phyloP scores from a whole-genome alignment of 345 rosid genomes.

The Boechera retrofracta region DNA sequence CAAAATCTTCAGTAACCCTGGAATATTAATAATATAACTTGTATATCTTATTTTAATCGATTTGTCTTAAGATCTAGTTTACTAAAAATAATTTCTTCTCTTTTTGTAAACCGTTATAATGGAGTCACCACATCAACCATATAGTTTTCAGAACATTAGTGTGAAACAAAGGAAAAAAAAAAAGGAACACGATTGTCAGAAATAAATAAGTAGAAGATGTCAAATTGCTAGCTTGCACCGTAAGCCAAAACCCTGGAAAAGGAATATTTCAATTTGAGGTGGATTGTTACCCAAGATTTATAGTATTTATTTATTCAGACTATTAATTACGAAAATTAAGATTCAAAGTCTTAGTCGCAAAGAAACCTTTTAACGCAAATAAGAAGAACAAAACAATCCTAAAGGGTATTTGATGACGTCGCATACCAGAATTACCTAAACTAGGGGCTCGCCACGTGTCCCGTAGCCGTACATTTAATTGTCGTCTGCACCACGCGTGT shows the following conservation, averaged over 20 bases:
- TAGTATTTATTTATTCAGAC: background rate
- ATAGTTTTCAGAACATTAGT: background rate
- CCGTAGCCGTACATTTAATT: background rate
- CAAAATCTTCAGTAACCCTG: background rate
- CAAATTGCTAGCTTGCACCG: conserved; percentile 31
- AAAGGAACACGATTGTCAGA: background rate
- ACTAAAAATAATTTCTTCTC: background rate
- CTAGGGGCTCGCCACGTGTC: conserved; percentile 28
- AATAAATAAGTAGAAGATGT: conserved; percentile 5
- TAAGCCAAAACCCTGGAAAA: conserved; percentile 30
- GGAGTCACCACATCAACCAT: background rate
- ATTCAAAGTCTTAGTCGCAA: conserved; percentile 35
- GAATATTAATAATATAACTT: background rate
- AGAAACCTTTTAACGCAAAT: conserved; percentile 1
- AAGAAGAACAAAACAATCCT: background rate
- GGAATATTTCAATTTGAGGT: conserved; percentile 1
- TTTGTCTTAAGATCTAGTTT: background rate
- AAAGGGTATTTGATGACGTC: background rate
- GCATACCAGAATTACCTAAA: background rate
- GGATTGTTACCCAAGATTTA: conserved; percentile 23
- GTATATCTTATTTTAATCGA: background rate
- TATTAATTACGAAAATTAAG: background rate
- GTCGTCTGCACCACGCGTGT: conserved; percentile 34
- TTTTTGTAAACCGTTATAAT: background rate
- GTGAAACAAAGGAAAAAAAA: conserved; percentile 19